phyloP scores from a whole-genome alignment of 257 asterid species.

The Coffea canephora region DNA sequence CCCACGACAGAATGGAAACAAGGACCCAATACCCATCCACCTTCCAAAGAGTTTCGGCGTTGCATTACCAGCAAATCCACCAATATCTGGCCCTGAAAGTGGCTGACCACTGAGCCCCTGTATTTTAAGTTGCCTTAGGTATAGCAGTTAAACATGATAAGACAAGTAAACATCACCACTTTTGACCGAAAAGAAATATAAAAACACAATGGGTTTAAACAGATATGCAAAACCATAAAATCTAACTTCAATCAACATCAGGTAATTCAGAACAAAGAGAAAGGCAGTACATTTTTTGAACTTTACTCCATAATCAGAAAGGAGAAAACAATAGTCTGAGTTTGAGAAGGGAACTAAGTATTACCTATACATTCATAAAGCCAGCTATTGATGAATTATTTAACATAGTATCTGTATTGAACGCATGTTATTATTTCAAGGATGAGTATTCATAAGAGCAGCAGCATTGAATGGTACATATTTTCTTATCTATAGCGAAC shows the following conservation, averaged over 20 bases:
- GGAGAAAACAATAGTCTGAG: not conserved
- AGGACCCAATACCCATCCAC: constrained; percentile 95
- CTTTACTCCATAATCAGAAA: not conserved
- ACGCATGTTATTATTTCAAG: not conserved
- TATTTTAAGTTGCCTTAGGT: constrained; percentile 9
- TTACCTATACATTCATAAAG: not conserved
- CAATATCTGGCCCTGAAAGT: constrained; percentile 93
- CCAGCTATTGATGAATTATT: not conserved
- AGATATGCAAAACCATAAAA: not conserved
- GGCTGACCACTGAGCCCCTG: constrained; percentile 98
- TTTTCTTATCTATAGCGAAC: not conserved
- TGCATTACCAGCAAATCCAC: constrained; percentile 97
- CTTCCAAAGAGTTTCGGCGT: constrained; percentile 92
- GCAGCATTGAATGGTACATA: not conserved
- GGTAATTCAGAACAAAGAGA: not conserved
- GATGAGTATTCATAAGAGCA: not conserved
- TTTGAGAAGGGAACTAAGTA: not conserved
- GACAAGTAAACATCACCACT: not conserved
- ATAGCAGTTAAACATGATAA: constrained; percentile 1
- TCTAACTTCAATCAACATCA: not conserved
- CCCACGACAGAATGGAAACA: constrained; percentile 97
- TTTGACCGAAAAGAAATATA: not conserved
- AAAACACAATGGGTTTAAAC: not conserved
- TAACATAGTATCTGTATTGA: not conserved
- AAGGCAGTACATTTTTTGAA: not conserved